Evolutionary conservation across 768 basidiomycete species (phyloP), one percentile per base, ranked within the genome.

Genomic region (Rubroboletus satanas): DNA sequence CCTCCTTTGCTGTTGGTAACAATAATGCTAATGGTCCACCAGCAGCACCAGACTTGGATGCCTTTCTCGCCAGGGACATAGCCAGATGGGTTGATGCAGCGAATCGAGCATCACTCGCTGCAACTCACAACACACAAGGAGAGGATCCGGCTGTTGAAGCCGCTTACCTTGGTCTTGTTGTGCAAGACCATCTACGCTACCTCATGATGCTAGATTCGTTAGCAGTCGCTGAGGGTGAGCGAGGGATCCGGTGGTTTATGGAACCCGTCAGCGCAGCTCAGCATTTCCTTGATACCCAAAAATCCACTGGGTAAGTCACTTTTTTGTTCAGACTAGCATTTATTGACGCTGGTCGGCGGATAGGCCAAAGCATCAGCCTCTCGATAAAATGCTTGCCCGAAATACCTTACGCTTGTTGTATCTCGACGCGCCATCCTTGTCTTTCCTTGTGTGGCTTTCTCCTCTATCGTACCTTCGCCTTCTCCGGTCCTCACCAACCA

Each of bases 161-260:
- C 21, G 79, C 80, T 11, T 69, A 68, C 35, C 66, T 82, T 26
- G 81, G 80, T 3, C 70, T 69, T 43, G 63, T 70, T 21, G 75
- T 89, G 7, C 70, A 80, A 44, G 75, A 80, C 29, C 79, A 87
- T 58, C 66, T 92, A 11, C 76, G 74, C 26, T 87, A 90, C 68
- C 76, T 93, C 21, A 86, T 90, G 68, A 79, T 82, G 72, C 73
- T 91, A 11, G 90, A 93, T 62, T 75, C 76, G 18, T 71, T 92
- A 15, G 89, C 90, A 0, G 52, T 52, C 12, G 73, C 75, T 12
- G 74, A 78, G 51, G 81, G 81, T 54, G 81, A 83, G 28, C 79
- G 78, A 36, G 87, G 88, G 1, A 76, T 87, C 38, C 76, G 82
- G 50, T 92, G 90, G 90, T 91, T 92, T 66, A 81, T 77, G 51